Base-by-base conservation (phyloP, 208 protist species). In the Acanthamoeba culbertsoni region DNA sequence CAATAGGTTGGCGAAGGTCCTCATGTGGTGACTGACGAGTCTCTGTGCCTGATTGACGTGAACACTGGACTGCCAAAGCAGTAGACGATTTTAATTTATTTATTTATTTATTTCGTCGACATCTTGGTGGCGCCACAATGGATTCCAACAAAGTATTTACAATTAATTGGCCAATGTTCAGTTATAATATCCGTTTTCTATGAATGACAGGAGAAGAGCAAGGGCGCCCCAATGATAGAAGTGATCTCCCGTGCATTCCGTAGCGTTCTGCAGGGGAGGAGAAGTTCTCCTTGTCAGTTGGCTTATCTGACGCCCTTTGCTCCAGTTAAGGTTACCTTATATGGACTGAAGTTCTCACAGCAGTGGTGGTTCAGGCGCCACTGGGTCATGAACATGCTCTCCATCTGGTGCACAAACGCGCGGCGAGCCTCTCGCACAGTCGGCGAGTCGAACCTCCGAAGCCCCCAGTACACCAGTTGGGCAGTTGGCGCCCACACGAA, bases 41-140 rank as follows among this genome's bases (percentile, higher is more conserved):
- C 71, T 43, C 35, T 53, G 12, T 82, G 71, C 71, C 71, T 82
- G 71, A 82, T 82, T 26, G 71, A 82, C 71, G 53, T 43, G 23
- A 40, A 33, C 71, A 82, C 71, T 26, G 71, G 71, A 7, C 71
- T 82, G n/a, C 71, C 71, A 35, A 82, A 82, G 71, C n/a, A n/a
- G n/a, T n/a, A n/a, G n/a, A n/a, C n/a, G n/a, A n/a, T n/a, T n/a
- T n/a, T n/a, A n/a, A n/a, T n/a, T n/a, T n/a, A n/a, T n/a, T n/a
- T n/a, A n/a, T n/a, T n/a, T n/a, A n/a, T n/a, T n/a, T n/a, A n/a
- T n/a, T n/a, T n/a, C n/a, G n/a, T n/a, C n/a, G n/a, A n/a, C n/a
- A n/a, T n/a, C n/a, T n/a, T n/a, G n/a, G n/a, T n/a, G n/a, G n/a
- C n/a, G n/a, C n/a, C n/a, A n/a, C n/a, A n/a, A n/a, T n/a, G n/a